phyloP scores from a whole-genome alignment of 495 filamentous ascomycete genomes.

The Neurospora pannonica region DNA sequence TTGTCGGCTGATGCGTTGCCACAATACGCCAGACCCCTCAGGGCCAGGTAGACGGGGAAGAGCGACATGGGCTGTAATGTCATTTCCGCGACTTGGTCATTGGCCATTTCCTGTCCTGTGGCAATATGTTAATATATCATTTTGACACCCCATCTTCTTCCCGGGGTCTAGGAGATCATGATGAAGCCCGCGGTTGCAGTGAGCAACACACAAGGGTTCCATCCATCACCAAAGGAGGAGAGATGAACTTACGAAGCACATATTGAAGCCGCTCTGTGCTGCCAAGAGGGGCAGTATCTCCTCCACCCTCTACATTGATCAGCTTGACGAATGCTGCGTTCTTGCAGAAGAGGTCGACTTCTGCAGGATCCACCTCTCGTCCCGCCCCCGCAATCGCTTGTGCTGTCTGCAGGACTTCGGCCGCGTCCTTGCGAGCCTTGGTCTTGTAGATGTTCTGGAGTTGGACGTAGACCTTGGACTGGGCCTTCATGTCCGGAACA shows the following conservation, averaged over 20 bases:
- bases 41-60: slow-evolving; percentile 70
- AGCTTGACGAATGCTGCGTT: slow-evolving; percentile 89
- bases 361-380: slow-evolving; percentile 53
- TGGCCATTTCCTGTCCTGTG: slow-evolving; percentile 28
- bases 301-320: slow-evolving; percentile 42
- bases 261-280: slow-evolving; percentile 17
- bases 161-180: neutral
- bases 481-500: slow-evolving; percentile 96
- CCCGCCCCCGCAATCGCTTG: slow-evolving; percentile 42
- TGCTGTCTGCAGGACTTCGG: slow-evolving; percentile 66
- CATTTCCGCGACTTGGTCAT: slow-evolving; percentile 33
- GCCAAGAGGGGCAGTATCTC: slow-evolving; percentile 2
- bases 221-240: neutral
- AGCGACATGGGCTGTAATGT: slow-evolving; percentile 47
- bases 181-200: neutral
- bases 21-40: slow-evolving; percentile 44
- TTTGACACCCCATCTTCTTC: neutral
- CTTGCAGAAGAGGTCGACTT: slow-evolving; percentile 92
- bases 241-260: slow-evolving; percentile 23
- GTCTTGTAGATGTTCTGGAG: slow-evolving; percentile 91
- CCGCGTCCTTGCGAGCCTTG: slow-evolving; percentile 72
- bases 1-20: slow-evolving; percentile 35
- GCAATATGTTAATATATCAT: slow-evolving; percentile 10
- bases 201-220: neutral
- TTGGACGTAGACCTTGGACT: slow-evolving; percentile 81